A percentile compares a stretch with the other conserved stretches of the same genome.
These are phyloP conservation scores for Aspergillus taichungensis DNA, from an alignment of 495 filamentous ascomycete genomes.

Conservation along the genomic window DNA sequence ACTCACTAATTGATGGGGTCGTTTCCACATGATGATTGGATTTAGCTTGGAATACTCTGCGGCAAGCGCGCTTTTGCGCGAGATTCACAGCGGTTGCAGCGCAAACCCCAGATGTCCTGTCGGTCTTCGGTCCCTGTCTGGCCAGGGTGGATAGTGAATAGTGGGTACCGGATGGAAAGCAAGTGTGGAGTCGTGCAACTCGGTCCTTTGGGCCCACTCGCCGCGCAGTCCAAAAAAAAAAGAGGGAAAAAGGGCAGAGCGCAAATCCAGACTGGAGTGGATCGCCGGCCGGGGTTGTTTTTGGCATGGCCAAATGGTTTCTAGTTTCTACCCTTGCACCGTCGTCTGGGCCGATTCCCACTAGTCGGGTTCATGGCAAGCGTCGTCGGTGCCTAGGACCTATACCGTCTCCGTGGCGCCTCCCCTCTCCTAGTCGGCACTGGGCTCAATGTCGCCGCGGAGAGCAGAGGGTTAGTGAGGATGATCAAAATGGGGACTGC, in stretches of 20 bases:
- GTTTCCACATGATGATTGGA: too few relatives aligned
- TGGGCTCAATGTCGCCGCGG: too few relatives aligned
- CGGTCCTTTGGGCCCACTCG: not conserved
- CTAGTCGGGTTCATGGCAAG: not conserved
- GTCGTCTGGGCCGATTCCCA: not conserved
- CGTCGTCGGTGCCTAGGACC: conserved; percentile 2
- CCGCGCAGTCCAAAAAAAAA: conserved; percentile 3
- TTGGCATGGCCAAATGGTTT: not conserved
- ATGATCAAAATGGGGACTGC: conserved; percentile 4
- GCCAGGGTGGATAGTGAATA: not conserved
- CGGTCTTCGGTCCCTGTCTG: conserved; percentile 6
- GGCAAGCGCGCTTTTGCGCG: conserved; percentile 38
- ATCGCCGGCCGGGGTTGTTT: conserved; percentile 6
- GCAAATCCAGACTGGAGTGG: conserved; percentile 10
- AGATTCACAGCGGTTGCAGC: conserved; percentile 32
- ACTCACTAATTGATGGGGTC: not conserved
- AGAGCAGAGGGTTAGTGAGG: too few relatives aligned
- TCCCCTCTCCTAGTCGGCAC: too few relatives aligned
- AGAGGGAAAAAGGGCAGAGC: not conserved
- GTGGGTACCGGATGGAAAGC: not conserved
- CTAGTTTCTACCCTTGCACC: conserved; percentile 1
- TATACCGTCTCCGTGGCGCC: not conserved
- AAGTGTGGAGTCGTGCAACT: conserved; percentile 18
- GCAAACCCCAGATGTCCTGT: conserved; percentile 23
- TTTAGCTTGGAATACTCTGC: conserved; percentile 6